Base-by-base conservation (phyloP, 805 yeast species). In the Zygosaccharomyces gambellarensis region DNA sequence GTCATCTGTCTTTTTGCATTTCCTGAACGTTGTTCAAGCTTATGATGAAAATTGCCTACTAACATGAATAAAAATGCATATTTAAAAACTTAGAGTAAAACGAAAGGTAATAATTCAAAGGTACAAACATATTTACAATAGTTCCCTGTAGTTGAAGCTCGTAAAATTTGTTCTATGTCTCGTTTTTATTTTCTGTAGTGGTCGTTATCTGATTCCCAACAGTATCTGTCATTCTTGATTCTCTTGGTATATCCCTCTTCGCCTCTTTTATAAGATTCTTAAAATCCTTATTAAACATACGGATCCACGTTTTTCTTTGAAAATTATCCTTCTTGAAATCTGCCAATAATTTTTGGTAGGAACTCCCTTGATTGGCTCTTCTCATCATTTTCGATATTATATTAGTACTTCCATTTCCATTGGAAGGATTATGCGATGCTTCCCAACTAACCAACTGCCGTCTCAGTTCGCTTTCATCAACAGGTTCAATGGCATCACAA, bases 361-460 rank as follows among this genome's bases (percentile, higher is more conserved):
- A 36, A n/a, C 64, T 66, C 52, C 69, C 71, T 39, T 71, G 71
- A 47, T 67, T 71, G 39, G 72, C 74, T 42, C 73, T 76, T 36
- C 72, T 66, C 54, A 55, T 50, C 53, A 60, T 52, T 30, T 39
- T 55, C 12, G 63, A 47, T 21, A 58, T 60, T 4, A 62, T 48
- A 34, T 59, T 57, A 19, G 46, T 50, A 11, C 59, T 54, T n/a
- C 58, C 62, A 11, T 55, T 57, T 11, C 59, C 40, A 4, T 50
- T 48, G 1, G 57, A 31, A 19, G 43, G 41, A 32, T 50, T 58
- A 23, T 59, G 63, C 5, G 71, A 57, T 7, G 63, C 64, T 59
- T 89, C 96, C 95, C 95, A 86, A 58, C 81, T 80, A 21, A 68
- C 63, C 34, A 90, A 71, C 45, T 76, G 77, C 46, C 75, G 79